phyloP scores from a whole-genome alignment of 768 basidiomycete species.

The Rossbeevera mucosa region DNA sequence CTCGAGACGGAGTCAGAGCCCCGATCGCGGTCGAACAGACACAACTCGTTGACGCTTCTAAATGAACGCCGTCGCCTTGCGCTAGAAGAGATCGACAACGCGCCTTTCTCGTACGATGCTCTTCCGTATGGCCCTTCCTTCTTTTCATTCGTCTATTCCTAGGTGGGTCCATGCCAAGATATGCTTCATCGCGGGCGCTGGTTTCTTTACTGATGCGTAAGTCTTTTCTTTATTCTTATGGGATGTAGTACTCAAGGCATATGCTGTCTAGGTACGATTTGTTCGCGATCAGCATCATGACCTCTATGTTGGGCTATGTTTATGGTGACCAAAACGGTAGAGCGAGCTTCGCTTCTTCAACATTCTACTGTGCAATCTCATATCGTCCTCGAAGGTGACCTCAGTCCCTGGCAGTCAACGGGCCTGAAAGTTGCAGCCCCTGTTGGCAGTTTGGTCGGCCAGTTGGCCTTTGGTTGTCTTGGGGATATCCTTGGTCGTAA shows the following conservation, averaged over 20 bases:
- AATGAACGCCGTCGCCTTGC: slow-evolving; percentile 73
- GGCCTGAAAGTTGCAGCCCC: slow-evolving; percentile 76
- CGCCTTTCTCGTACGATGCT: slow-evolving; percentile 66
- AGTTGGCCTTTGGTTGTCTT: slow-evolving; percentile 72
- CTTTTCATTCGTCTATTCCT: not conserved
- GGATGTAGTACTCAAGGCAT: not conserved
- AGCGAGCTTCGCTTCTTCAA: not conserved
- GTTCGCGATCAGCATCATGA: slow-evolving; percentile 84
- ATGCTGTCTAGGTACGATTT: slow-evolving; percentile 55
- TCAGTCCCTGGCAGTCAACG: slow-evolving; percentile 60
- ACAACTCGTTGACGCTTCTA: slow-evolving; percentile 30
- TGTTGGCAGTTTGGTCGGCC: slow-evolving; percentile 67
- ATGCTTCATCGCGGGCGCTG: slow-evolving; percentile 63
- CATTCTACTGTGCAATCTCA: not conserved
- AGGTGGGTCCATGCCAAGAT: slow-evolving; percentile 84
- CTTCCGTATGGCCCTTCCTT: not conserved
- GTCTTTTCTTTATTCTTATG: slow-evolving; percentile 17
- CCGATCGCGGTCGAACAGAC: not conserved
- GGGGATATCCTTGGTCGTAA: slow-evolving; percentile 74
- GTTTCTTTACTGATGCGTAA: slow-evolving; percentile 85
- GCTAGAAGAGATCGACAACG: slow-evolving; percentile 80
- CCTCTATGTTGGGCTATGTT: slow-evolving; percentile 80
- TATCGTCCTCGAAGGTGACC: slow-evolving; percentile 18
- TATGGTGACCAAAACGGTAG: slow-evolving; percentile 42
- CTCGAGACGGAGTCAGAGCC: not conserved